A percentile compares a stretch with the other conserved stretches of the same genome.
Evolutionary conservation across 2,329 filamentous ascomycete genomes (phyloP).

Genomic region (Seiridium cupressi): DNA sequence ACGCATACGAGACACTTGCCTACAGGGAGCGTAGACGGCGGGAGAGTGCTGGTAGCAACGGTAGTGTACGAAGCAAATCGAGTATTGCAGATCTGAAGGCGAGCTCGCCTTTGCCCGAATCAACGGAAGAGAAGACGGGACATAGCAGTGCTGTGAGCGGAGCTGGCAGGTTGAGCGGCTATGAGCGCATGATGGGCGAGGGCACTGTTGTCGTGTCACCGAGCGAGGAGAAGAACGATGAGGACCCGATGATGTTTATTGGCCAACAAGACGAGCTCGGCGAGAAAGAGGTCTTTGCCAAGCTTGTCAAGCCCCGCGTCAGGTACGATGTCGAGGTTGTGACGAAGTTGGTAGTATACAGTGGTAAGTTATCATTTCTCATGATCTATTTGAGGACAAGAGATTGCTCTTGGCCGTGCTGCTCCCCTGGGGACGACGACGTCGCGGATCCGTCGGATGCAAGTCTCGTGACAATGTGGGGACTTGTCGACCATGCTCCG

Average conservation of each 20-base stretch:
- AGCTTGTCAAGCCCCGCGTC: constrained; percentile 81
- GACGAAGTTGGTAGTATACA: constrained; percentile 93
- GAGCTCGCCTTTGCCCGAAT: constrained; percentile 6
- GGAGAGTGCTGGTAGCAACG: constrained; percentile 54
- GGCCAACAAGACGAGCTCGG: constrained; percentile 53
- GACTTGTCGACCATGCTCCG: neutral
- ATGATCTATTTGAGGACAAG: neutral
- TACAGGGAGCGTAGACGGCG: constrained; percentile 70
- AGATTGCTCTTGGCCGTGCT: too few species aligned
- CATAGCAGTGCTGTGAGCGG: constrained; percentile 27
- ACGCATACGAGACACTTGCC: constrained; percentile 92
- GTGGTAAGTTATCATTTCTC: constrained; percentile 56
- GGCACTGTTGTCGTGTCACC: constrained; percentile 46
- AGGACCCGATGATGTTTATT: constrained; percentile 34
- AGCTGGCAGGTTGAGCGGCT: constrained; percentile 53
- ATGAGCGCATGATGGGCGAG: constrained; percentile 73
- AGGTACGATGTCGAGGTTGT: constrained; percentile 98
- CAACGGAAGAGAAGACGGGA: constrained; percentile 27
- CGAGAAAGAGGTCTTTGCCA: constrained; percentile 79
- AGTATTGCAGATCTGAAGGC: constrained; percentile 38
- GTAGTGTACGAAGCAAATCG: constrained; percentile 41
- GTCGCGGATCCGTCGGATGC: neutral
- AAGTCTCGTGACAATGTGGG: neutral
- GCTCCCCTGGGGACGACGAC: neutral
- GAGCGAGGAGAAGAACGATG: constrained; percentile 26